Evolutionary conservation across 495 filamentous ascomycete genomes (phyloP).

Genomic region (Amniculicola lignicola): DNA sequence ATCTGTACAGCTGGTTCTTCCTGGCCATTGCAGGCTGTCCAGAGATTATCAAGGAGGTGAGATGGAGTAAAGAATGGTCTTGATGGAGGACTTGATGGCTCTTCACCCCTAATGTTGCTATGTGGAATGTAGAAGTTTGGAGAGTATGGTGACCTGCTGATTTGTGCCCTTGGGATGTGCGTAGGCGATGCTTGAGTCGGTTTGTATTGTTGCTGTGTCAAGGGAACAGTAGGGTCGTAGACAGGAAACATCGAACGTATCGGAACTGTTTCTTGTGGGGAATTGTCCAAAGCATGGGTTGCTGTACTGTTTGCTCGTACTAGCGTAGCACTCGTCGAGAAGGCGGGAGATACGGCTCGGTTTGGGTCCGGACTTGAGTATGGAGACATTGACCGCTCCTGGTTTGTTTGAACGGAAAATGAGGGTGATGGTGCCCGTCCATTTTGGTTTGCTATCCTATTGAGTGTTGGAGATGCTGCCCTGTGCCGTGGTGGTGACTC

Average conservation of each 20-base stretch:
- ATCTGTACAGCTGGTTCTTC: conserved; percentile 41
- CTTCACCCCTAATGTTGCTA: conserved; percentile 12
- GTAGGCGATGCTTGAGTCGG: conserved; percentile 56
- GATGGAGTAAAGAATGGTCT: conserved; percentile 38
- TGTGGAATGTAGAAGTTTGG: conserved; percentile 41
- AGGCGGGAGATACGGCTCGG: conserved; percentile 30
- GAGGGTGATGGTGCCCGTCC: conserved; percentile 21
- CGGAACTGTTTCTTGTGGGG: conserved; percentile 39
- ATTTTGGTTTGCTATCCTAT: conserved; percentile 1
- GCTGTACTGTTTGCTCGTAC: conserved; percentile 36
- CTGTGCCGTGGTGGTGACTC: conserved; percentile 23
- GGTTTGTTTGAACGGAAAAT: conserved; percentile 8
- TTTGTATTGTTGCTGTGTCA: conserved; percentile 66
- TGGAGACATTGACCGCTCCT: not conserved
- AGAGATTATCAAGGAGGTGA: conserved; percentile 49
- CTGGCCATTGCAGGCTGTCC: conserved; percentile 58
- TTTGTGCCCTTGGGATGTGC: conserved; percentile 54
- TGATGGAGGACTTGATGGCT: conserved; percentile 18
- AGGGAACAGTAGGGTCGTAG: conserved; percentile 69
- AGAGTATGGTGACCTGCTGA: conserved; percentile 56
- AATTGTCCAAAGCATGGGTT: conserved; percentile 31
- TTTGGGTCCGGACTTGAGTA: conserved; percentile 21
- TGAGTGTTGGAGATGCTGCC: conserved; percentile 5
- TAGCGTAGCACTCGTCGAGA: conserved; percentile 27
- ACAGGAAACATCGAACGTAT: conserved; percentile 76